Evolutionary conservation across 768 basidiomycete genomes (phyloP).

Genomic region (Rickenella mellea): DNA sequence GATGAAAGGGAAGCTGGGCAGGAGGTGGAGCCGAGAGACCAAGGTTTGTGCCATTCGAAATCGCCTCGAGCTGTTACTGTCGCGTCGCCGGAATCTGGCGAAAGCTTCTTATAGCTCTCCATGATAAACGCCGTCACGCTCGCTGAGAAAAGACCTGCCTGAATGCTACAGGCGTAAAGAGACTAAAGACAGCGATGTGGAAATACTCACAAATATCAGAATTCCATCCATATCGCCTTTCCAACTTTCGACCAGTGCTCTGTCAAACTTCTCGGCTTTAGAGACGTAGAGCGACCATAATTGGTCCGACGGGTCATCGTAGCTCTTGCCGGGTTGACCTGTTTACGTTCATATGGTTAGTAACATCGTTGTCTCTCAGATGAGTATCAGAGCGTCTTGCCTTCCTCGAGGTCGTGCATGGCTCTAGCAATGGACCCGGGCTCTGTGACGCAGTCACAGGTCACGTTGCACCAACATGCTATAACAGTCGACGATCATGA

Average conservation of each 20-base stretch:
- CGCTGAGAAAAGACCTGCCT: conserved; percentile 11
- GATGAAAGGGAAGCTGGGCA: not conserved
- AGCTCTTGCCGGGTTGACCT: too few species aligned
- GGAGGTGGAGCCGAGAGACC: conserved; percentile 1
- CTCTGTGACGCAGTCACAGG: too few species aligned
- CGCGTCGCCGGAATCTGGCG: conserved; percentile 1
- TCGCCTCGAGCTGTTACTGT: too few species aligned
- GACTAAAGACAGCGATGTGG: too few species aligned
- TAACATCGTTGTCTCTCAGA: too few species aligned
- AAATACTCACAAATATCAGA: conserved; percentile 9
- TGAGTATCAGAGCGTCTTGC: too few species aligned
- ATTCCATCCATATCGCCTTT: conserved; percentile 8
- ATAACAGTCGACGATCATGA: too few species aligned
- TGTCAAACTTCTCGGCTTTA: conserved; percentile 7
- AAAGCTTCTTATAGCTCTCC: conserved; percentile 8
- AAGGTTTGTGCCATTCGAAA: too few species aligned
- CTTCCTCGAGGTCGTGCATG: too few species aligned
- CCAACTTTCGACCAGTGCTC: conserved; percentile 5
- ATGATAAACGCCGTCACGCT: conserved; percentile 11
- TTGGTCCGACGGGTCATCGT: not conserved
- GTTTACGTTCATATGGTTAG: too few species aligned
- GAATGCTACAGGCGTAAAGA: not conserved
- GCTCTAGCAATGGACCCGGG: too few species aligned
- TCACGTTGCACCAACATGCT: too few species aligned
- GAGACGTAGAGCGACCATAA: conserved; percentile 6